These are phyloP conservation scores for Fistulifera solaris DNA, from an alignment of 108 stramenopile genomes.

Conservation along the genomic window DNA sequence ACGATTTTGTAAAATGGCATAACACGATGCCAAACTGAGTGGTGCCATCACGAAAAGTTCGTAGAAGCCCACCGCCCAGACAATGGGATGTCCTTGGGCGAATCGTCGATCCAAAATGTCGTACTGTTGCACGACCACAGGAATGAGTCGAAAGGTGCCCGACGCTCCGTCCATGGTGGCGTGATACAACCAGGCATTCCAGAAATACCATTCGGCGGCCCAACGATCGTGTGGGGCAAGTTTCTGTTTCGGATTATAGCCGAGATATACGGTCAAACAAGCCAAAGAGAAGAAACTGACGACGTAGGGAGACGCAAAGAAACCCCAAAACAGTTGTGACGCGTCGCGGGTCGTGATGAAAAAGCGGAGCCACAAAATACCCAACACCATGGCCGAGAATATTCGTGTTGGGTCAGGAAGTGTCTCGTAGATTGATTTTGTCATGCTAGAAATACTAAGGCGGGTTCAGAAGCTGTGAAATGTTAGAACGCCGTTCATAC, in stretches of 20 bases:
- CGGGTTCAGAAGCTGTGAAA: too few relatives aligned
- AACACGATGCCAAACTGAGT: constrained; percentile 10
- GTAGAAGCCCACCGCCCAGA: constrained; percentile 4
- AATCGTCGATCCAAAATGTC: constrained; percentile 12
- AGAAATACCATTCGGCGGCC: constrained; percentile 14
- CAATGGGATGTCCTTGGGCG: constrained; percentile 3
- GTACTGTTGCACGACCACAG: constrained; percentile 12
- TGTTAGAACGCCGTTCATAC: too few relatives aligned
- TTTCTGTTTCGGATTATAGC: background rate
- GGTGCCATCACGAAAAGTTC: constrained; percentile 8
- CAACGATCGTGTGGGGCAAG: constrained; percentile 6
- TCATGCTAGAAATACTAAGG: too few relatives aligned
- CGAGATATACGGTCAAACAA: background rate
- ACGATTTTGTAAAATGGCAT: background rate
- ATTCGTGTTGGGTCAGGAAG: constrained; percentile 10
- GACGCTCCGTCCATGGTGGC: constrained; percentile 13
- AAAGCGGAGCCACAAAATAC: constrained; percentile 8
- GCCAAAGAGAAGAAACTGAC: constrained; percentile 1
- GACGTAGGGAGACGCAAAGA: constrained; percentile 9
- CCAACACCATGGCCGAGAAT: background rate
- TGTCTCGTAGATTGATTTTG: too few relatives aligned
- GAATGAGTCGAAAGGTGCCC: constrained; percentile 7
- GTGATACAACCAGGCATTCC: constrained; percentile 15
- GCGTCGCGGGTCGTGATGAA: background rate
- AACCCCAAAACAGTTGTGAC: background rate